Conservation (phyloP, 257 asterid species). For the Schizonepeta tenuifolia region DNA sequence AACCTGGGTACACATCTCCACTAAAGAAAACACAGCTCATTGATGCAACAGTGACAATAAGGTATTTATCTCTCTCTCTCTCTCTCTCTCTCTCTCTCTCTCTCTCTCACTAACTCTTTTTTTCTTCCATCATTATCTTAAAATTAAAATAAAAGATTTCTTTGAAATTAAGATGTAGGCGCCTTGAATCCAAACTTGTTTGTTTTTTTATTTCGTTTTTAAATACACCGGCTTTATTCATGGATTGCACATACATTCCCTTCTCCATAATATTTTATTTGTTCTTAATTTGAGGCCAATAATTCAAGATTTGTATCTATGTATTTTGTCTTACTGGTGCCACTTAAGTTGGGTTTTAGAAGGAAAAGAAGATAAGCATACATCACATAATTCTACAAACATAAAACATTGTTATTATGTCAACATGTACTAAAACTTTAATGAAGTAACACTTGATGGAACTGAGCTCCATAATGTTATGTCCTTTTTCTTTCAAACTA, state of each 20-base stretch:
- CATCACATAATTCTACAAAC: neutral
- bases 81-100: neutral
- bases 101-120: no score
- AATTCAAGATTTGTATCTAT: slow-evolving; percentile 19
- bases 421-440: neutral
- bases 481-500: neutral
- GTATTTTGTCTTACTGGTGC: slow-evolving; percentile 16
- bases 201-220: slow-evolving; percentile 6
- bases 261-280: slow-evolving; percentile 6
- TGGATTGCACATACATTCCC: slow-evolving; percentile 21
- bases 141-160: no score
- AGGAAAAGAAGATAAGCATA: slow-evolving; percentile 9
- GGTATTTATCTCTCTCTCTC: slow-evolving; percentile 45
- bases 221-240: slow-evolving; percentile 36
- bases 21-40: slow-evolving; percentile 51
- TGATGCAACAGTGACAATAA: slow-evolving; percentile 60
- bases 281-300: slow-evolving; percentile 32
- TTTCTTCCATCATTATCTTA: no score
- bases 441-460: neutral
- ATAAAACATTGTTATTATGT: neutral
- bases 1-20: slow-evolving; percentile 73
- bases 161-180: neutral
- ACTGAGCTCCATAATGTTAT: neutral
- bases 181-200: neutral
- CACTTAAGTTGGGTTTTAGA: neutral